These are phyloP conservation scores for Scalesia atractyloides DNA, from an alignment of 129 eudicot genomes.

Conservation along the genomic window DNA sequence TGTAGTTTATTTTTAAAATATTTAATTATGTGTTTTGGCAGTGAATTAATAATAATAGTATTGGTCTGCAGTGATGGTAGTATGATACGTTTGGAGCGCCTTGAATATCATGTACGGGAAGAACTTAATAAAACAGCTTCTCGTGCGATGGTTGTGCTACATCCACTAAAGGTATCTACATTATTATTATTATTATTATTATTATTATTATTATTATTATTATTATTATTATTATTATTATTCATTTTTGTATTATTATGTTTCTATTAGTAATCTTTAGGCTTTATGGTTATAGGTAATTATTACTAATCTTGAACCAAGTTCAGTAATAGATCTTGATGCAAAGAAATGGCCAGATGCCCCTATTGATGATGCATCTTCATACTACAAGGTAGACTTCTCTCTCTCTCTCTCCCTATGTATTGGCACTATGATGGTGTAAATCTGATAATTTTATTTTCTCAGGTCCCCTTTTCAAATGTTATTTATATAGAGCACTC, in stretches of 20 bases:
- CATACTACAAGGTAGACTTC: slow-evolving; percentile 70
- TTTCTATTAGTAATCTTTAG: slow-evolving; percentile 1
- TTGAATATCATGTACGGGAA: slow-evolving; percentile 87
- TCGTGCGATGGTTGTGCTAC: slow-evolving; percentile 78
- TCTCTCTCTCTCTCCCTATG: neutral
- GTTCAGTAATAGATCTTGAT: slow-evolving; percentile 69
- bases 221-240: neutral
- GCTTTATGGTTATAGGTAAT: slow-evolving; percentile 54
- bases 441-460: neutral
- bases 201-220: neutral
- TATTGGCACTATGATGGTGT: neutral
- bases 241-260: neutral
- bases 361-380: slow-evolving; percentile 70
- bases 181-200: neutral
- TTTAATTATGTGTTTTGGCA: neutral
- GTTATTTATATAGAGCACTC: slow-evolving; percentile 77
- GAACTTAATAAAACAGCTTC: slow-evolving; percentile 88
- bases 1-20: neutral
- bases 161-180: slow-evolving; percentile 49
- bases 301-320: slow-evolving; percentile 78
- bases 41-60: neutral
- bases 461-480: slow-evolving; percentile 85
- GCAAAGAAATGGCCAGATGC: slow-evolving; percentile 99
- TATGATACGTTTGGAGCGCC: slow-evolving; percentile 70
- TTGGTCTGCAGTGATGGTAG: slow-evolving; percentile 68